A percentile compares a stretch with the other conserved stretches of the same genome.
Conservation (phyloP, 305 asterid genomes). For the Fraxinus floribunda region DNA sequence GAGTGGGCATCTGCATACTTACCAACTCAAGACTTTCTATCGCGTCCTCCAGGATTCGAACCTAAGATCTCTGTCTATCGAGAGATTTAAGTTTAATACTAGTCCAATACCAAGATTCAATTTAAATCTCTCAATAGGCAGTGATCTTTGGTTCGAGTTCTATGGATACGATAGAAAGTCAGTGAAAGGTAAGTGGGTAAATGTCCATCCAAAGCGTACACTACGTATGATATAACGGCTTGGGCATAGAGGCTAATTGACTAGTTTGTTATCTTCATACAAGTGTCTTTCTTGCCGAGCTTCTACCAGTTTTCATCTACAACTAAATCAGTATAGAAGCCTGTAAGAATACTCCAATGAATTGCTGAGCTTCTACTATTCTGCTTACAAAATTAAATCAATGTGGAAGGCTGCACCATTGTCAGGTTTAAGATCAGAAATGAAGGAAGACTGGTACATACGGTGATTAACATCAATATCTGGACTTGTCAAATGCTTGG, state of each 20-base stretch:
- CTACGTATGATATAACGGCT: too few species aligned
- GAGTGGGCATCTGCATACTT: too few species aligned
- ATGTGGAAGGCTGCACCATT: background rate
- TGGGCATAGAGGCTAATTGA: background rate
- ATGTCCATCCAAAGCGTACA: too few species aligned
- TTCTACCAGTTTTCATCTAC: background rate
- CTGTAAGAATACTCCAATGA: background rate
- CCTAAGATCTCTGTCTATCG: too few species aligned
- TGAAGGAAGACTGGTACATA: background rate
- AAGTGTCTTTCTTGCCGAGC: background rate
- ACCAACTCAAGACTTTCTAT: too few species aligned
- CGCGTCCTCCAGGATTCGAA: too few species aligned
- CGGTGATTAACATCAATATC: slow-evolving; percentile 14
- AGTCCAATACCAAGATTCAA: too few species aligned
- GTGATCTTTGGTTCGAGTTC: too few species aligned
- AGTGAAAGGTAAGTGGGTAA: too few species aligned
- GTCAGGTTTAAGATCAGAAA: slow-evolving; percentile 1
- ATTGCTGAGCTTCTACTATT: background rate
- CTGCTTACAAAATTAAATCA: background rate
- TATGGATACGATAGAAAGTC: too few species aligned
- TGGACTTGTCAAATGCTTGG: slow-evolving; percentile 10
- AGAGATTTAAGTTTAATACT: too few species aligned
- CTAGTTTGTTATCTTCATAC: background rate
- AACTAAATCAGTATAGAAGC: background rate
- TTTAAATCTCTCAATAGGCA: too few species aligned